Evolutionary conservation across 768 basidiomycete genomes (phyloP), one percentile per base, ranked within the genome.

Genomic region (Thelephora ganbajun): DNA sequence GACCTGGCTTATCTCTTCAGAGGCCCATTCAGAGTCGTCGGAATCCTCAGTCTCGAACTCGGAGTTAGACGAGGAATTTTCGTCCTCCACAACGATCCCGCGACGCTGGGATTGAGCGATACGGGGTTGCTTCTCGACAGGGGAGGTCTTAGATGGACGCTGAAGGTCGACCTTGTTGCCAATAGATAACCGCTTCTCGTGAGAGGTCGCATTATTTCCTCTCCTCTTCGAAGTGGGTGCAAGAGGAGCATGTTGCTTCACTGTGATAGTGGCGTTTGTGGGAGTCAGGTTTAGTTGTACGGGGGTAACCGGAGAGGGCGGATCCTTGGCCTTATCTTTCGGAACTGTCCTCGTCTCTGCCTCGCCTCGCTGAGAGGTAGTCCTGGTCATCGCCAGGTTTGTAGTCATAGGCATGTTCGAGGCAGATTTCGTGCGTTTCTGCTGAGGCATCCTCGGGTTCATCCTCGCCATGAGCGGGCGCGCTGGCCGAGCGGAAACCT

Each of bases 21-120:
- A 79, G 36, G 73, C 74, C 80, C 80, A 83, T 18, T 55, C 57
- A 46, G 61, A 62, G 36, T 73, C 73, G 43, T 73, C 74, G 50
- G 72, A 49, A 42, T 80, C 79, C 26, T 73, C 75, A 2, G 76
- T 72, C 53, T 72, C 71, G 47, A 61, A 74, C 22, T 76, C 73
- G 42, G 71, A 72, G 2, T 71, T 72, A 5, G 59, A 63, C 35
- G 57, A 73, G 26, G 26, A 30, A 9, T 30, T 0, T 66, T 64
- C 16, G 39, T 41, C 22, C 7, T 41, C 39, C 13, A 79, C 57
- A 42, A 79, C 70, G 36, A 79, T 72, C 16, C 54, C 59, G 33
- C 59, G 59, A 9, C 61, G 57, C 18, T 50, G 51, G 13, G 53
- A 51, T 16, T 44, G 47, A 3, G 35, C 44, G 14, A 39, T 33